phyloP scores from a whole-genome alignment of 23 red algal species.

The Cyanidioschyzon merolae region DNA sequence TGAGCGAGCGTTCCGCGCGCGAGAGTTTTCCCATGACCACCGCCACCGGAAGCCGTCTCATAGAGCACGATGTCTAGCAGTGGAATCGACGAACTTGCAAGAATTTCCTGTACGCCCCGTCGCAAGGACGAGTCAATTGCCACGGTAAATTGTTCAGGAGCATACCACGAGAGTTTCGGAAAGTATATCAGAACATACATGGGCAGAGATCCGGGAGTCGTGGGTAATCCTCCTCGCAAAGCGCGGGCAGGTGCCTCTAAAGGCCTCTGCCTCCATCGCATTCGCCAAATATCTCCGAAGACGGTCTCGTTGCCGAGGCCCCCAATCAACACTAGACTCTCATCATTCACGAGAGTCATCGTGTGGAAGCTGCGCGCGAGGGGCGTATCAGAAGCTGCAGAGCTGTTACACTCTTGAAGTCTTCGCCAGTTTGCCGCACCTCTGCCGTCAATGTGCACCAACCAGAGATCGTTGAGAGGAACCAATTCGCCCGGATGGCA shows the following conservation, averaged over 20 bases:
- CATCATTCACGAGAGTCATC: constrained; percentile 2
- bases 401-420: background rate
- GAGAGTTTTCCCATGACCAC: background rate
- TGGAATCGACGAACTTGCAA: background rate
- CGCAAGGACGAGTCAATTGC: background rate
- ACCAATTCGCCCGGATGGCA: background rate
- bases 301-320: background rate
- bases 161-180: constrained; percentile 6
- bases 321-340: background rate
- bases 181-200: background rate
- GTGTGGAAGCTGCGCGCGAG: constrained; percentile 4
- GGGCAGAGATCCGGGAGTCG: background rate
- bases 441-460: background rate
- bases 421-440: background rate
- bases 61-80: background rate
- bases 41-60: background rate
- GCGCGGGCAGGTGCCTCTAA: background rate
- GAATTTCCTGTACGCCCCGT: background rate
- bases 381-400: background rate
- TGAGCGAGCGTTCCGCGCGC: constrained; percentile 6
- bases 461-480: background rate
- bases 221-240: background rate
- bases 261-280: background rate
- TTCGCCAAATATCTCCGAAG: constrained; percentile 1
- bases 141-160: constrained; percentile 2